Evolutionary conservation across 352 stramenopile genomes (phyloP).

Genomic region (Lagenidium giganteum): DNA sequence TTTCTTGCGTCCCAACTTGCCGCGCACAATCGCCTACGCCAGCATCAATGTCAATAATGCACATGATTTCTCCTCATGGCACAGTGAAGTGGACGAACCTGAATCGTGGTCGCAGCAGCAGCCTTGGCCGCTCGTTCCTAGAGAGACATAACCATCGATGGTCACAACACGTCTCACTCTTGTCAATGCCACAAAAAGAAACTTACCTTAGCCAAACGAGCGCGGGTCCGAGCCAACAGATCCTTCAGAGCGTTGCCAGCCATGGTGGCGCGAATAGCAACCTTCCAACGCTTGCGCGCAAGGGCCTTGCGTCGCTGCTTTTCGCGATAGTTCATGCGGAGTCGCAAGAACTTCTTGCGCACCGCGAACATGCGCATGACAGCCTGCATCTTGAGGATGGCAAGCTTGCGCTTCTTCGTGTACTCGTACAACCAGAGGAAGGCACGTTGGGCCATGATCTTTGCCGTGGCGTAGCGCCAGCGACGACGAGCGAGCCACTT

Average conservation of each 20-base stretch:
- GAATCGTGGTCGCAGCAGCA: constrained; percentile 60
- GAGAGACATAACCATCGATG: not conserved
- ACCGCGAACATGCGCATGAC: constrained; percentile 84
- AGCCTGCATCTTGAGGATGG: constrained; percentile 78
- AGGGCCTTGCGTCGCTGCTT: constrained; percentile 55
- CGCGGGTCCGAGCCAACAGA: constrained; percentile 42
- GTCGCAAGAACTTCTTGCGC: constrained; percentile 76
- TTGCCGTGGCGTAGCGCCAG: constrained; percentile 81
- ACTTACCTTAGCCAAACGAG: constrained; percentile 32
- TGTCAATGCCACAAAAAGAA: not conserved
- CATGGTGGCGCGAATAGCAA: constrained; percentile 54
- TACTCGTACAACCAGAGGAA: constrained; percentile 82
- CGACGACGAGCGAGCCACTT: constrained; percentile 83
- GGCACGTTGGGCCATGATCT: constrained; percentile 76
- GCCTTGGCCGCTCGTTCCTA: constrained; percentile 38
- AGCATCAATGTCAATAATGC: too few relatives aligned
- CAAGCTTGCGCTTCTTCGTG: constrained; percentile 63
- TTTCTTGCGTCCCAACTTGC: constrained; percentile 73
- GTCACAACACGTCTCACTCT: not conserved
- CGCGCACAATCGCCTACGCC: constrained; percentile 70
- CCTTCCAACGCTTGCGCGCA: constrained; percentile 68
- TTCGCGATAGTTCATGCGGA: constrained; percentile 65
- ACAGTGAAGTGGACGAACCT: constrained; percentile 17
- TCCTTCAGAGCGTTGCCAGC: constrained; percentile 69
- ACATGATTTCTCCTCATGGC: too few relatives aligned